Evolutionary conservation across 2,329 filamentous ascomycete species (phyloP), one percentile per base, ranked within the genome.

Genomic region (Elsinoe arachidis): DNA sequence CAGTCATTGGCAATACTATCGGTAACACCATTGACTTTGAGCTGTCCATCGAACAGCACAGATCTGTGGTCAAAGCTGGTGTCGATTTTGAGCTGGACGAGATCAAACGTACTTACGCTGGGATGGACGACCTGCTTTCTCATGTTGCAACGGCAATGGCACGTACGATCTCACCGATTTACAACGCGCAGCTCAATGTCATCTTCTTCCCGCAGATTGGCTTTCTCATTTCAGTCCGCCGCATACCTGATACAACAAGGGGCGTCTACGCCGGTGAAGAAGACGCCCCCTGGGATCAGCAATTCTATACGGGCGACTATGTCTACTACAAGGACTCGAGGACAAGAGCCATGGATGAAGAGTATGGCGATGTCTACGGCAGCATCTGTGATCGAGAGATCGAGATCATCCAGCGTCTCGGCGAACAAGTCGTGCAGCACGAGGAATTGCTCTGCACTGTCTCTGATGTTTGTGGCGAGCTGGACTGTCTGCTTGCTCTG

Each of bases 191-290:
- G 11, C 69, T 86, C 34, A 91, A 91, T 56, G 95, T 95, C 61
- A 86, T 93, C 15, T 96, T 93, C 68, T 87, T 95, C 61, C 92
- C 91, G 0, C 90, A 96, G 65, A 81, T 96, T 37, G 93, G 93
- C 0, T 99, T 96, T 67, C 80, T 96, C 37, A 87, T 90, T 2
- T 84, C 86, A 0, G 84, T 95, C 14, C 79, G 80, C 1, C 70
- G 85, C 2, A 81, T 90, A 63, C 73, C 77, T 12, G 69, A 75
- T 1, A 83, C 79, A 1, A 82, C 82, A 0, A 73, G 77, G 47
- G 80, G 81, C 0, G 74, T 80, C 10, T 91, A 86, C 62, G 78
- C 83, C 63, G 88, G 88, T 0, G 68, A 75, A 2, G 67, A 74
- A 1, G 75, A 78, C 14, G 83, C 84, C 57, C 71, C 72, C 0